phyloP scores from a whole-genome alignment of 2,329 filamentous ascomycete genomes.

The Huntiella moniliformis region DNA sequence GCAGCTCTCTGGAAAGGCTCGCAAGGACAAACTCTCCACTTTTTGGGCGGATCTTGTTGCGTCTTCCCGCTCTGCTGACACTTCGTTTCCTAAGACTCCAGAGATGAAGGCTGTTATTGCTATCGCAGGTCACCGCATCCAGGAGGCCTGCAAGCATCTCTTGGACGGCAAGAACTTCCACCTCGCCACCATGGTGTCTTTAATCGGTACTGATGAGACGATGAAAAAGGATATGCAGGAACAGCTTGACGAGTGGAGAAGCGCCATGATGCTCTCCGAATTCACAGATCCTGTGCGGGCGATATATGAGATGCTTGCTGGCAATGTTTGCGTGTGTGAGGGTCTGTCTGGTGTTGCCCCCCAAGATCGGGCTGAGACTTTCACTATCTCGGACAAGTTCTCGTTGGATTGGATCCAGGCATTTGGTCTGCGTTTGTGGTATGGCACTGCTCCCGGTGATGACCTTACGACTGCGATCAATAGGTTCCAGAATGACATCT shows the following conservation, averaged over 20 bases:
- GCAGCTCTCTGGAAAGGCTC: constrained; percentile 16
- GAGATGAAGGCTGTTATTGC: constrained; percentile 75
- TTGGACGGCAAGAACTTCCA: constrained; percentile 60
- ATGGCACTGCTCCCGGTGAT: constrained; percentile 50
- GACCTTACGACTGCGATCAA: constrained; percentile 53
- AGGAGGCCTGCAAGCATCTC: constrained; percentile 67
- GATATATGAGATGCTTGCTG: constrained; percentile 74
- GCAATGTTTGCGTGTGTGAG: constrained; percentile 68
- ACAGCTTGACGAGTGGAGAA: constrained; percentile 71
- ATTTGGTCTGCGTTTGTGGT: constrained; percentile 84
- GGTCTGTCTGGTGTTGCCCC: constrained; percentile 53
- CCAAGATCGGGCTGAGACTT: constrained; percentile 65
- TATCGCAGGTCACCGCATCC: constrained; percentile 58
- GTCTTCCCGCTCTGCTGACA: constrained; percentile 32
- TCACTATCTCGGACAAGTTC: constrained; percentile 69
- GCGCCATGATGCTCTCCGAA: constrained; percentile 68
- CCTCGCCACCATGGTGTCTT: constrained; percentile 65
- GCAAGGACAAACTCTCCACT: constrained; percentile 46
- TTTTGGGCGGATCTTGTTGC: constrained; percentile 51
- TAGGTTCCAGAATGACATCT: constrained; percentile 55
- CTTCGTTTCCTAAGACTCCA: constrained; percentile 39
- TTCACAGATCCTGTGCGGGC: constrained; percentile 69
- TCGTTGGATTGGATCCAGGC: constrained; percentile 82
- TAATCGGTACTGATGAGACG: constrained; percentile 55
- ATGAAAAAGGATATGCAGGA: constrained; percentile 56